phyloP scores from a whole-genome alignment of 441 rosid genomes.

The Sinapis alba region DNA sequence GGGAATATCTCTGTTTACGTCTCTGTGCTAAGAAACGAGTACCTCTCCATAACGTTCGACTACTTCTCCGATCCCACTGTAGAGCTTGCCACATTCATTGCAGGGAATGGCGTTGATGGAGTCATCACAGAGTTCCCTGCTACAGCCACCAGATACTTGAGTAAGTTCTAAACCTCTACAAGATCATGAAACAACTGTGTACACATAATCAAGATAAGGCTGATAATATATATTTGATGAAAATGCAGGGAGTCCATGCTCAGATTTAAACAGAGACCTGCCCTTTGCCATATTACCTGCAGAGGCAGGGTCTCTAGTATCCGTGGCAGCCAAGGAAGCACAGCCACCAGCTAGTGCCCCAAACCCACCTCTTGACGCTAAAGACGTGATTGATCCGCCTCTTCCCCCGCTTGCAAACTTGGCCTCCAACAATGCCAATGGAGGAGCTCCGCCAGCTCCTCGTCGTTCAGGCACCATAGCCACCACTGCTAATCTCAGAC shows the following conservation, averaged over 20 bases:
- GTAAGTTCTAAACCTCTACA: constrained; percentile 39
- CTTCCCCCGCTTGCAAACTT: constrained; percentile 34
- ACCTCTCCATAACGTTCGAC: constrained; percentile 57
- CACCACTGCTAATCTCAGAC: constrained; percentile 33
- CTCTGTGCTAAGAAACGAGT: constrained; percentile 68
- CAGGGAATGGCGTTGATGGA: constrained; percentile 62
- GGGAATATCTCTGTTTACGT: constrained; percentile 46
- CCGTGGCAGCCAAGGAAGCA: constrained; percentile 28
- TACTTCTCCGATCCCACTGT: constrained; percentile 68
- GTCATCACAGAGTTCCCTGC: constrained; percentile 50
- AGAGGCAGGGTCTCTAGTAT: constrained; percentile 50
- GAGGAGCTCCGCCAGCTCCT: constrained; percentile 12
- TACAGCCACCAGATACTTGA: constrained; percentile 39
- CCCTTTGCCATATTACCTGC: constrained; percentile 53
- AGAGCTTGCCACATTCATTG: constrained; percentile 71
- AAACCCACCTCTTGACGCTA: constrained; percentile 48
- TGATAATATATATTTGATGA: background rate
- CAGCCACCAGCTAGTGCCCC: constrained; percentile 55
- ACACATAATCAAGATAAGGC: background rate
- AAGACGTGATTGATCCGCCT: constrained; percentile 45
- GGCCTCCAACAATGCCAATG: constrained; percentile 20
- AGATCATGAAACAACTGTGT: background rate
- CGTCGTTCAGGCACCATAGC: constrained; percentile 35
- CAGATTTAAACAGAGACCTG: constrained; percentile 35
- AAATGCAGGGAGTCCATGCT: constrained; percentile 61